Base-by-base conservation (phyloP, 306 rosid genomes). In the Castanea crenata region DNA sequence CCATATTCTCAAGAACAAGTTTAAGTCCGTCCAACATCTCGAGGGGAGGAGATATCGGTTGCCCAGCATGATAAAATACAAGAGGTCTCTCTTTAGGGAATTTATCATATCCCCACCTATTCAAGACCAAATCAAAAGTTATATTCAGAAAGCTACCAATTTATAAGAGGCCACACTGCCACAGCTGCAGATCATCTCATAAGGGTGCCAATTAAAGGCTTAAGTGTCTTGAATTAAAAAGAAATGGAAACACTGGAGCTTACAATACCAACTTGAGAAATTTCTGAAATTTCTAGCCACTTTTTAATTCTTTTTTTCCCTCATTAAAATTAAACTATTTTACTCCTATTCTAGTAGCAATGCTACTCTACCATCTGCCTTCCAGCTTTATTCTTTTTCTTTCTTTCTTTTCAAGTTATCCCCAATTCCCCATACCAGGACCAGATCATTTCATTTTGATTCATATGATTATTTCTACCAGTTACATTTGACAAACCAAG, bases 31-130 rank as follows among this genome's bases (percentile, higher is more conserved):
- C 92, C 74, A 86, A 29, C 80, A 87, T 85, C 74, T 52, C 90
- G 55, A 87, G 87, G n/a, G 90, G 86, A 32, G 95, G 99, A 82
- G 82, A 76, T 85, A 94, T 85, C 51, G 93, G 94, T 70, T 78
- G 77, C 77, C 95, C 91, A 21, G 76, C 87, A 52, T 62, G 82
- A 79, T 92, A 94, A 79, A 94, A 94, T n/a, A 88, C 89, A 29
- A 92, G 92, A 68, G 99, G 93, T 67, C 78, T 91, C 86, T 86
- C 96, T 80, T 89, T 89, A 1, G 98, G 97, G 81, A 91, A 94
- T 80, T 92, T 92, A 83, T 94, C 94, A 35, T 63, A 59, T 75
- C 85, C 89, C 99, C 99, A 92, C 99, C 99, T 94, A 77, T 79
- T 73, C 67, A 88, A 87, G 77, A 74, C 54, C 73, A 77, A 68